phyloP scores from a whole-genome alignment of 371 early-diverging fungal genomes.

The Nematocida displodere region DNA sequence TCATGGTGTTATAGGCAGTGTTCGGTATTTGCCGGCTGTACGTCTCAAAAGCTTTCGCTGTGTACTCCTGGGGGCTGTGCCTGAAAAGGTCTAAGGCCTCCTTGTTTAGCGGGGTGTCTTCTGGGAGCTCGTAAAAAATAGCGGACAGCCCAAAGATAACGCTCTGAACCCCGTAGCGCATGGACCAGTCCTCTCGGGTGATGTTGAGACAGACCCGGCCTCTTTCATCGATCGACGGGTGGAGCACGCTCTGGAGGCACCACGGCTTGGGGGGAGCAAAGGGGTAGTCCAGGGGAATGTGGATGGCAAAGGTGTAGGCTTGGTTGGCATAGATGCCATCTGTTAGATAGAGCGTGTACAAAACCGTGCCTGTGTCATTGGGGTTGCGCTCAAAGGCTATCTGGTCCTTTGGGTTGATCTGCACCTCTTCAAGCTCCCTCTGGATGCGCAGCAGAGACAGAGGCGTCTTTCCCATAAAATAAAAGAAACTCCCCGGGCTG shows the following conservation, averaged over 20 bases:
- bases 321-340: slow-evolving; percentile 38
- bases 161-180: slow-evolving; percentile 52
- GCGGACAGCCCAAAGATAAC: slow-evolving; percentile 53
- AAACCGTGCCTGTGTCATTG: not conserved
- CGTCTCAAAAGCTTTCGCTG: not conserved
- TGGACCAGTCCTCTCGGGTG: slow-evolving; percentile 61
- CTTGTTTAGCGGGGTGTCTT: slow-evolving; percentile 60
- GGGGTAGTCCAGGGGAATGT: slow-evolving; percentile 57
- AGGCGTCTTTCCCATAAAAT: slow-evolving; percentile 8
- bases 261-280: slow-evolving; percentile 61
- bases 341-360: not conserved
- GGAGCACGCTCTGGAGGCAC: slow-evolving; percentile 54
- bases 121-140: slow-evolving; percentile 56
- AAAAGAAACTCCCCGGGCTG: not conserved
- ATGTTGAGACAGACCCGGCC: slow-evolving; percentile 62
- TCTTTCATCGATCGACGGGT: slow-evolving; percentile 62
- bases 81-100: no score
- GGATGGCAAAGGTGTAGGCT: slow-evolving; percentile 21
- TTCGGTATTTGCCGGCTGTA: no score
- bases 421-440: slow-evolving; percentile 11
- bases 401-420: not conserved
- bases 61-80: no score
- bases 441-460: slow-evolving; percentile 19
- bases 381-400: not conserved
- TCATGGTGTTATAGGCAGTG: slow-evolving; percentile 28